Evolutionary conservation across 2,329 filamentous ascomycete genomes (phyloP).

Genomic region (Clonostachys solani): DNA sequence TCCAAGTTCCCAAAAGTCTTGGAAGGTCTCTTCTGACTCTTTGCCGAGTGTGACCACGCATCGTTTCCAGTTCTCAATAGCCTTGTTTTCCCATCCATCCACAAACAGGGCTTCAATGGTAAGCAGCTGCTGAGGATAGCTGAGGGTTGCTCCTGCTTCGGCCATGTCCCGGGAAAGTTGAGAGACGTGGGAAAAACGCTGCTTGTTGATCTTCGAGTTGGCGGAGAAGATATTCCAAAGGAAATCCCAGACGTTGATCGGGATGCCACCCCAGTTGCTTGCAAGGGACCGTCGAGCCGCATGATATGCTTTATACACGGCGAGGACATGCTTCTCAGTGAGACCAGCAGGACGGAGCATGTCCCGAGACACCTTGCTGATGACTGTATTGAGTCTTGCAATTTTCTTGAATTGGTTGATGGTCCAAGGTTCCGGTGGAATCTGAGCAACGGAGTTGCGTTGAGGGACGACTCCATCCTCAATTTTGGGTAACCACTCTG

Average conservation of each 20-base stretch:
- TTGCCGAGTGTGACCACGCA: conserved; percentile 48
- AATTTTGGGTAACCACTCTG: conserved; percentile 15
- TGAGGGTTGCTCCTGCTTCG: conserved; percentile 50
- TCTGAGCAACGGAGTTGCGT: conserved; percentile 17
- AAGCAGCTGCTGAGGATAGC: conserved; percentile 54
- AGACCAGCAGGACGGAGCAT: conserved; percentile 16
- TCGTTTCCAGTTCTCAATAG: conserved; percentile 60
- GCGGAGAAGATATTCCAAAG: conserved; percentile 61
- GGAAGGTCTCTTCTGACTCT: conserved; percentile 35
- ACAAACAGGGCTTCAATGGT: conserved; percentile 67
- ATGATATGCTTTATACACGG: conserved; percentile 46
- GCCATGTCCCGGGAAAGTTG: conserved; percentile 63
- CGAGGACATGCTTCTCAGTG: conserved; percentile 26
- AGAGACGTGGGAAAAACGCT: conserved; percentile 58
- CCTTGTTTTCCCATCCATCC: conserved; percentile 54
- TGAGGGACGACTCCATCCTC: background rate
- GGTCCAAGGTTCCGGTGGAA: conserved; percentile 28
- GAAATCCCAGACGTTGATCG: conserved; percentile 55
- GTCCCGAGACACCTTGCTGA: conserved; percentile 20
- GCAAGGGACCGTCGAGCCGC: conserved; percentile 37
- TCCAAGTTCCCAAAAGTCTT: conserved; percentile 60
- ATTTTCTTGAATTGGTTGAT: conserved; percentile 31
- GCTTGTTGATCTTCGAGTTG: conserved; percentile 41
- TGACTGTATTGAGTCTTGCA: conserved; percentile 23
- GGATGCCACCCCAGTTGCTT: conserved; percentile 48